phyloP scores from a whole-genome alignment of 805 yeast species.

The Suhomyces sp. region DNA sequence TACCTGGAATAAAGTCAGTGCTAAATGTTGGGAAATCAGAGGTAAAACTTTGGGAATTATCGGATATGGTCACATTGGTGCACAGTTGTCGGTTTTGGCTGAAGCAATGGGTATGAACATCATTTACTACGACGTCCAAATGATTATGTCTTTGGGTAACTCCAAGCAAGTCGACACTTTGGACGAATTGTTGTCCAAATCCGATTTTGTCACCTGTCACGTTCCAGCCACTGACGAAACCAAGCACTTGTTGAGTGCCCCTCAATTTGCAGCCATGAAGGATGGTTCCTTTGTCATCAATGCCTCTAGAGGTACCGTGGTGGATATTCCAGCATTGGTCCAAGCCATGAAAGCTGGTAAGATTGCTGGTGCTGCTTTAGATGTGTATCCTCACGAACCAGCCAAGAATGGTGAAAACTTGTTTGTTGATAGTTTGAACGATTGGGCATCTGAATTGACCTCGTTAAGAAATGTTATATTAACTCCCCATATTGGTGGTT shows the following conservation, averaged over 20 bases:
- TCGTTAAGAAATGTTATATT: conserved; percentile 84
- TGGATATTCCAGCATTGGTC: conserved; percentile 91
- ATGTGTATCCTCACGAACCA: conserved; percentile 96
- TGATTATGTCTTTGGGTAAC: conserved; percentile 96
- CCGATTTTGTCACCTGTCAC: conserved; percentile 91
- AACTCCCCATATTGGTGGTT: conserved; percentile 98
- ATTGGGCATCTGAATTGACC: conserved; percentile 80
- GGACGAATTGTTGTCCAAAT: conserved; percentile 71
- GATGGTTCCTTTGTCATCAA: conserved; percentile 92
- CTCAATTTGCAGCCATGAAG: conserved; percentile 95
- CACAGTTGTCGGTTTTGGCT: conserved; percentile 94
- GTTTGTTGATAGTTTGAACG: conserved; percentile 71
- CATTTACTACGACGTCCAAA: conserved; percentile 83
- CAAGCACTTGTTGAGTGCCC: conserved; percentile 80
- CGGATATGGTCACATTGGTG: conserved; percentile 98
- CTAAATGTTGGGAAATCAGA: conserved; percentile 98
- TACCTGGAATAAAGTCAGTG: conserved; percentile 94
- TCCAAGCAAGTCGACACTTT: conserved; percentile 88
- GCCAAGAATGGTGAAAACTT: conserved; percentile 88
- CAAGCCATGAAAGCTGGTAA: conserved; percentile 91
- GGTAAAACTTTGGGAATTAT: conserved; percentile 97
- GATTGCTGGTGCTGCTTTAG: conserved; percentile 95
- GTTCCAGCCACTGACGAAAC: conserved; percentile 96
- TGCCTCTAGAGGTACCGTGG: conserved; percentile 97
- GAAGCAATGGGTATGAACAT: conserved; percentile 98